Evolutionary conservation across 2,329 filamentous ascomycete genomes (phyloP), one percentile per base, ranked within the genome.

Genomic region (Aspergillus arachidicola): DNA sequence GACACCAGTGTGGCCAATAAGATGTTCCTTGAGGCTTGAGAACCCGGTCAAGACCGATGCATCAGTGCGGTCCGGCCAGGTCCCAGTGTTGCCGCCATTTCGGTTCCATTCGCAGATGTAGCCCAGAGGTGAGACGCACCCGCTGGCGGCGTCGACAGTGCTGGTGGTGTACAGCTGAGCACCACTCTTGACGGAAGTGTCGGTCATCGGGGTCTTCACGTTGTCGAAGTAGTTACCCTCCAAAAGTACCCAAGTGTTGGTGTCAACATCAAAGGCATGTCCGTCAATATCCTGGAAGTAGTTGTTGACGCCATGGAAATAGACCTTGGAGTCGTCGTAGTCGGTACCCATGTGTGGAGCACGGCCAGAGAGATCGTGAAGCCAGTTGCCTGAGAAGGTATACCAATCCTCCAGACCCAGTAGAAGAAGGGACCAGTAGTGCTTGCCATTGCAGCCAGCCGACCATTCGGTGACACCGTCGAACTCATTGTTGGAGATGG

Each of bases 401-500:
- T 87, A 79, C 63, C 81, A 69, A 73, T 88, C 86, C 71, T 77
- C 80, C 57, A 80, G 79, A 28, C 86, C 85, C 54, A 81, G 62
- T 2, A 66, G 82, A 64, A 87, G 80, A 75, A 85, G 84, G 19
- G 66, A 67, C 85, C 85, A 87, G 80, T 87, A 87, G 75, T 87
- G 85, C 72, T 85, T 79, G 32, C 77, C 79, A 70, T 87, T 80
- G 75, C 86, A 88, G 41, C 80, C 82, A 7, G 86, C 81, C 3
- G 84, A 87, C 79, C 80, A 87, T 41, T 75, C 75, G 30, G 81
- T 82, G 45, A 73, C 72, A 55, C 86, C 86, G 66, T 89, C 82
- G 68, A 89, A 83, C 71, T 86, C 83, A 75, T 71, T 80, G 81
- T 88, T 87, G 67, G 85, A 85, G 71, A 88, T 82, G 36, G 85